phyloP scores from a whole-genome alignment of 2,329 filamentous ascomycete genomes.

The Arthrobotrys pseudoclavata region DNA sequence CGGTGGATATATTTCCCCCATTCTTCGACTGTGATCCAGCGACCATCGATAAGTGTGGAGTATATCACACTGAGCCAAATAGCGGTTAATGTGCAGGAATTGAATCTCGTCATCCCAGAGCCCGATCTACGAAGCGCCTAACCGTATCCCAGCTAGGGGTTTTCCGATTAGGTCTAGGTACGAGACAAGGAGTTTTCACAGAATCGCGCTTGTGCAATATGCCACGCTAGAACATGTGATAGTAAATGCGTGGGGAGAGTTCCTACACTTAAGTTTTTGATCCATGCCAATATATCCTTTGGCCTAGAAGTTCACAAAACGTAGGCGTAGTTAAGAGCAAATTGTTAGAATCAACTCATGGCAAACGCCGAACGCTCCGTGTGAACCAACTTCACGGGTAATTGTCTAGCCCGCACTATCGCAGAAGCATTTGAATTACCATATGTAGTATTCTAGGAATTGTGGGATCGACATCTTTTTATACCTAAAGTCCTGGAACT shows the following conservation, averaged over 20 bases:
- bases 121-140: neutral
- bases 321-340: neutral
- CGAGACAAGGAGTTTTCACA: too few relatives aligned
- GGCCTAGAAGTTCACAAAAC: neutral
- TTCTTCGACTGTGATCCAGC: slow-evolving; percentile 45
- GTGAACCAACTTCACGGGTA: neutral
- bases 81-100: neutral
- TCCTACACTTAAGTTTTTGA: neutral
- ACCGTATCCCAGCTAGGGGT: neutral
- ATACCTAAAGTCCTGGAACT: neutral
- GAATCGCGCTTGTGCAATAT: too few relatives aligned
- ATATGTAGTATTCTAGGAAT: neutral
- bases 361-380: too few relatives aligned
- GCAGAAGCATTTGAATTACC: too few relatives aligned
- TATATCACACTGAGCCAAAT: neutral
- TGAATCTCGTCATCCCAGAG: neutral
- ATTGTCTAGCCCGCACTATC: too few relatives aligned
- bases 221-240: neutral
- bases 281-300: neutral
- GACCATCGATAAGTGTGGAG: neutral
- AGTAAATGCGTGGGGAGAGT: neutral
- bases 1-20: neutral
- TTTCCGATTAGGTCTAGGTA: too few relatives aligned
- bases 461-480: neutral
- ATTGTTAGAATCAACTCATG: neutral